Percentiles rank a stretch among this genome's conserved stretches.
These are phyloP conservation scores for Xylariaceae sp. DNA, from an alignment of 2,329 filamentous ascomycete species.

Conservation along the genomic window DNA sequence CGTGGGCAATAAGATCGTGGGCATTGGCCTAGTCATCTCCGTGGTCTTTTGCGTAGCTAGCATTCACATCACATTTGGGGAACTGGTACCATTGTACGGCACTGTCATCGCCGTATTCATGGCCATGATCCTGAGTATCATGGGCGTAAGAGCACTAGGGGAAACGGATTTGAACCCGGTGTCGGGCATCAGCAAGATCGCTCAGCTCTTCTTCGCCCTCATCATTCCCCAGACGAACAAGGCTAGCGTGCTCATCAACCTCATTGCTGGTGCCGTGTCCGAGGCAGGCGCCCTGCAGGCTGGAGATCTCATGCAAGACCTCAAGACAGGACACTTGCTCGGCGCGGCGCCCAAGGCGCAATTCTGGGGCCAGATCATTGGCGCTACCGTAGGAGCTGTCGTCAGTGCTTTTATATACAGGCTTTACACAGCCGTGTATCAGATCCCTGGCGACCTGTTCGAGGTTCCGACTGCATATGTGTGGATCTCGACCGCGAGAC, in stretches of 20 bases:
- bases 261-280: conserved; percentile 88
- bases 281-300: conserved; percentile 89
- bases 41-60: conserved; percentile 80
- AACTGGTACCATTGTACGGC: conserved; percentile 78
- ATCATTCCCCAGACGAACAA: conserved; percentile 81
- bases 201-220: conserved; percentile 91
- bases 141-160: conserved; percentile 71
- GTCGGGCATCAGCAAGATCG: conserved; percentile 94
- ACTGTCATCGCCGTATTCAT: conserved; percentile 82
- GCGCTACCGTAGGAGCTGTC: conserved; percentile 83
- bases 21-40: conserved; percentile 77
- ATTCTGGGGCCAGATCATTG: conserved; percentile 95
- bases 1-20: conserved; percentile 73
- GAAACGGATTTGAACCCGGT: conserved; percentile 97
- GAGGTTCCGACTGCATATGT: conserved; percentile 94
- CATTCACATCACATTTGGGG: conserved; percentile 82
- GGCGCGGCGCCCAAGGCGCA: conserved; percentile 93
- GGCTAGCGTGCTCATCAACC: conserved; percentile 91
- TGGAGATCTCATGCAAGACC: conserved; percentile 94
- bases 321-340: conserved; percentile 93
- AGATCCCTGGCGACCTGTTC: conserved; percentile 86
- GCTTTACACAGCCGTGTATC: conserved; percentile 85
- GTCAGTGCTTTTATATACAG: conserved; percentile 87
- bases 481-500: conserved; percentile 93
- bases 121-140: conserved; percentile 78